These are phyloP conservation scores for Claviceps lovelessii DNA, from an alignment of 2,329 filamentous ascomycete species.

Conservation along the genomic window DNA sequence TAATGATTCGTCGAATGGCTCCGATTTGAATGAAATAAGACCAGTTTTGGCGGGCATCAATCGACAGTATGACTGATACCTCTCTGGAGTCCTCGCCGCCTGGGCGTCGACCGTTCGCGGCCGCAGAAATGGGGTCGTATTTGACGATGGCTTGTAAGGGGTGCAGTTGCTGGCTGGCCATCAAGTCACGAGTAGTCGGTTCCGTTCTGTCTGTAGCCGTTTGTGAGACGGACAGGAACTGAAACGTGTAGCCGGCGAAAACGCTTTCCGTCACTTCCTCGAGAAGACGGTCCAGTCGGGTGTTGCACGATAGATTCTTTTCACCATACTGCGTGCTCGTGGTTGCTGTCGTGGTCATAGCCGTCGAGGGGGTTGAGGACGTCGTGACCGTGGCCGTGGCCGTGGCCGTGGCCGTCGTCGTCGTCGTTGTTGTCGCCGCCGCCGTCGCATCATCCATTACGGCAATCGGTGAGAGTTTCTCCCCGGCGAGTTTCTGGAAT, in stretches of 20 bases:
- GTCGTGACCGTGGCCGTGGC: background rate
- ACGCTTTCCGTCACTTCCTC: slow-evolving; percentile 35
- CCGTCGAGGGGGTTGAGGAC: too few species aligned
- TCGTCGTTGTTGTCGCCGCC: background rate
- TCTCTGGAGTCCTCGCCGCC: slow-evolving; percentile 8
- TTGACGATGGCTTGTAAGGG: slow-evolving; percentile 29
- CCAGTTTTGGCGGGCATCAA: slow-evolving; percentile 34
- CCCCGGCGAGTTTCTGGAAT: background rate
- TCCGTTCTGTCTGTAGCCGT: slow-evolving; percentile 5
- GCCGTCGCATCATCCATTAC: background rate
- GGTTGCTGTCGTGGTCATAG: background rate
- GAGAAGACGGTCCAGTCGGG: slow-evolving; percentile 24
- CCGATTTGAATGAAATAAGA: slow-evolving; percentile 40
- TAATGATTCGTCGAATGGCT: slow-evolving; percentile 36
- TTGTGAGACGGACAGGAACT: slow-evolving; percentile 12
- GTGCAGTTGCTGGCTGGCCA: slow-evolving; percentile 12
- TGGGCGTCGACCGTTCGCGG: background rate
- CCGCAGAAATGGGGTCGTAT: slow-evolving; percentile 2
- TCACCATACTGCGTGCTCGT: slow-evolving; percentile 3
- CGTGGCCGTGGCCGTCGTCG: background rate
- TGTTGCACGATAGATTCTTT: slow-evolving; percentile 9
- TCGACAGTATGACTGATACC: slow-evolving; percentile 14
- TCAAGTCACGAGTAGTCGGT: slow-evolving; percentile 4
- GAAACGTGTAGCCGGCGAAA: slow-evolving; percentile 29
- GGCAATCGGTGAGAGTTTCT: background rate